Evolutionary conservation across 768 basidiomycete genomes (phyloP).

Genomic region (Russula griseocarnosa): DNA sequence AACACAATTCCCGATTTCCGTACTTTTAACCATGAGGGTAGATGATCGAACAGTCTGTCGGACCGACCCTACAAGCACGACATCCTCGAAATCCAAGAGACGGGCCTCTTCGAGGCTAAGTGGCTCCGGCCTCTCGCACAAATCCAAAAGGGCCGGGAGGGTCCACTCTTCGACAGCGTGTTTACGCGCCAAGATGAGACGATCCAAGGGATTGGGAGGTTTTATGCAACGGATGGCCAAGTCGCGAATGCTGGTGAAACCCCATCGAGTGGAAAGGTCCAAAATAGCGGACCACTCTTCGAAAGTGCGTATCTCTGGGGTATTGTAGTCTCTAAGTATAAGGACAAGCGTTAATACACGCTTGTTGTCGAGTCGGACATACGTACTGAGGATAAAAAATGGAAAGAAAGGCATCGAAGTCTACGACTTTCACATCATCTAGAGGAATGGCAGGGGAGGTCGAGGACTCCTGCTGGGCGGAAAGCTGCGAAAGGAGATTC

Average conservation of each 20-base stretch:
- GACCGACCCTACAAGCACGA: conserved; percentile 12
- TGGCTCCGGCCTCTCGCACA: conserved; percentile 18
- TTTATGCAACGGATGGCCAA: conserved; percentile 12
- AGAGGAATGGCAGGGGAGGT: conserved; percentile 1
- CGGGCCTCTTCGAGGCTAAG: conserved; percentile 21
- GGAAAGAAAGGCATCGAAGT: conserved; percentile 25
- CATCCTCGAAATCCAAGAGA: conserved; percentile 17
- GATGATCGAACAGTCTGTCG: conserved; percentile 19
- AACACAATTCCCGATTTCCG: not conserved
- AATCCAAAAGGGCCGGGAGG: conserved; percentile 3
- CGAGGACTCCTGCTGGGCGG: not conserved
- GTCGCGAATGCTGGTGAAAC: conserved; percentile 21
- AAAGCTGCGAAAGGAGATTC: not conserved
- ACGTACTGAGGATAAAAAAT: conserved; percentile 24
- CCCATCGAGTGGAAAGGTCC: conserved; percentile 23
- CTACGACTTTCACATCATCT: conserved; percentile 9
- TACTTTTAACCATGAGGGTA: not conserved
- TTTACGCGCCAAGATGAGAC: conserved; percentile 13
- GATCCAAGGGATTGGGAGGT: not conserved
- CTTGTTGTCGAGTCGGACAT: not conserved
- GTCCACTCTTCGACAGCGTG: conserved; percentile 18
- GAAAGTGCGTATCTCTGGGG: conserved; percentile 7
- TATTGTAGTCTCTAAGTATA: conserved; percentile 17
- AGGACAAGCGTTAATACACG: not conserved
- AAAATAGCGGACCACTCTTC: conserved; percentile 23